Percentiles rank a stretch among this genome's conserved stretches.
Conservation (phyloP, 2,329 filamentous ascomycete genomes). For the Phyllosticta citribraziliensis region DNA sequence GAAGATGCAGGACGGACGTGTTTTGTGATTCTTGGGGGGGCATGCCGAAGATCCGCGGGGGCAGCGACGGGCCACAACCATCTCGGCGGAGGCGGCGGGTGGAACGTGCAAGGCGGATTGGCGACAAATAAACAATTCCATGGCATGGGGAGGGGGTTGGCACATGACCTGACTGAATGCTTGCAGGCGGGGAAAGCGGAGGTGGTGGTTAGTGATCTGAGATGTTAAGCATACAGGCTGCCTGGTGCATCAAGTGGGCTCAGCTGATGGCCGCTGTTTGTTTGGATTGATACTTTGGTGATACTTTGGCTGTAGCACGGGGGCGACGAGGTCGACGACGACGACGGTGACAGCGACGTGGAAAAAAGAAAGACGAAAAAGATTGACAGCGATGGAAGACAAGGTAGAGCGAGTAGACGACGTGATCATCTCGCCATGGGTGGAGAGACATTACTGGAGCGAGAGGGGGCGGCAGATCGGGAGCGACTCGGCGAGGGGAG, state of each 20-base stretch:
- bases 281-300: neutral
- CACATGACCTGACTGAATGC: neutral
- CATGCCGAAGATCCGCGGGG: neutral
- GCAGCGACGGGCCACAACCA: neutral
- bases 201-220: neutral
- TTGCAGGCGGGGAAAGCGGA: neutral
- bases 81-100: neutral
- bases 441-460: neutral
- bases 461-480: neutral
- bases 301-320: neutral
- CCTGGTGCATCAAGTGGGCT: neutral
- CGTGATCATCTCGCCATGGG: neutral
- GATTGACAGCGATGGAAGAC: too few relatives aligned
- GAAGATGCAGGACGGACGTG: neutral
- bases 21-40: too few relatives aligned
- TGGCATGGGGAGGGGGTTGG: neutral
- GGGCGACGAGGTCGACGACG: too few relatives aligned
- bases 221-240: neutral
- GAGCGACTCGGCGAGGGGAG: neutral
- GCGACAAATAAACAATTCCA: neutral
- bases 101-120: neutral
- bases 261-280: neutral
- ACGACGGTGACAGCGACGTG: too few relatives aligned
- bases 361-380: too few relatives aligned
- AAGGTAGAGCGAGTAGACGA: neutral